phyloP scores from a whole-genome alignment of 2,329 filamentous ascomycete species.

The Clarireedia paspali region DNA sequence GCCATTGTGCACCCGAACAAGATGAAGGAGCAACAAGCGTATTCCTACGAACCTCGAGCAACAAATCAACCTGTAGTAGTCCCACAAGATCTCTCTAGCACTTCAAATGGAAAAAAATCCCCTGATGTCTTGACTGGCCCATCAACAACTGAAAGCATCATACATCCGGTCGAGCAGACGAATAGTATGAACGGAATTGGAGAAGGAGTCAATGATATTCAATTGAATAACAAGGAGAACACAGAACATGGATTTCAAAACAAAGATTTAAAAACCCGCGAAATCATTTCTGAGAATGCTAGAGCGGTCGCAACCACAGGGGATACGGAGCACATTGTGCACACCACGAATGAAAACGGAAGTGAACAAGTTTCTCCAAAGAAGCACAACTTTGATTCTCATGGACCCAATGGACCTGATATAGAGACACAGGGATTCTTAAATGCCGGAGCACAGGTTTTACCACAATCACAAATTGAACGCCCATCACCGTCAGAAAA shows the following conservation, averaged over 20 bases:
- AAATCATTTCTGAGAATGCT: slow-evolving; percentile 18
- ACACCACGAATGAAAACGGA: slow-evolving; percentile 6
- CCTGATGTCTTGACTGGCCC: slow-evolving; percentile 11
- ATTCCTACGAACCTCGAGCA: slow-evolving; percentile 14
- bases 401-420: slow-evolving; percentile 15
- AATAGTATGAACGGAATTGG: background rate
- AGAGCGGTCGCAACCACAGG: slow-evolving; percentile 19
- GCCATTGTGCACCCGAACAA: slow-evolving; percentile 14
- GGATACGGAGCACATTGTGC: slow-evolving; percentile 22
- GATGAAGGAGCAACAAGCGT: slow-evolving; percentile 12
- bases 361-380: background rate
- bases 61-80: slow-evolving; percentile 15
- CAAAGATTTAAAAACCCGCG: slow-evolving; percentile 11
- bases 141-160: slow-evolving; percentile 16
- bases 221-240: slow-evolving; percentile 4
- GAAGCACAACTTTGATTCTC: background rate
- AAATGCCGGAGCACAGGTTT: slow-evolving; percentile 19
- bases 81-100: background rate
- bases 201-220: slow-evolving; percentile 7
- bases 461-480: slow-evolving; percentile 18
- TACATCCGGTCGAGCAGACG: slow-evolving; percentile 1
- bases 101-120: background rate
- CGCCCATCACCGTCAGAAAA: slow-evolving; percentile 14
- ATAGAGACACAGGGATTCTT: slow-evolving; percentile 20
- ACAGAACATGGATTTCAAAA: slow-evolving; percentile 13